phyloP scores from a whole-genome alignment of 2,329 filamentous ascomycete genomes.

The Curvularia verruculosa region DNA sequence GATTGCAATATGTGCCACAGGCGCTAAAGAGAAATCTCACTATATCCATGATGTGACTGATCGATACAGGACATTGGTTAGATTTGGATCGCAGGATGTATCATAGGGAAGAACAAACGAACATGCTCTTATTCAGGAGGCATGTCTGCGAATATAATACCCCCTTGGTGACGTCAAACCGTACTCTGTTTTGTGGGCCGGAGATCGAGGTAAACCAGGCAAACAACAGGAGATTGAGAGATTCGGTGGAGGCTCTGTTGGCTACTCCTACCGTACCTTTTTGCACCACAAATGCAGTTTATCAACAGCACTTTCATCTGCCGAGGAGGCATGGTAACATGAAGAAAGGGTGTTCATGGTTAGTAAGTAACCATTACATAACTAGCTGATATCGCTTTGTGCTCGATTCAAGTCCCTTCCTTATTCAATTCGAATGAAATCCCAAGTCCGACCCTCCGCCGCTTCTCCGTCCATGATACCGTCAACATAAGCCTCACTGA shows the following conservation, averaged over 20 bases:
- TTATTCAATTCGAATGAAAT: neutral
- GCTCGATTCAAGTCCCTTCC: neutral
- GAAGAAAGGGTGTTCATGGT: neutral
- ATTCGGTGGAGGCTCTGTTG: too few species aligned
- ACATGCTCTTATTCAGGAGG: neutral
- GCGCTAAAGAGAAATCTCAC: neutral
- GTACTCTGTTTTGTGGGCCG: too few species aligned
- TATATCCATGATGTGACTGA: neutral
- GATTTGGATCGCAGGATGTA: neutral
- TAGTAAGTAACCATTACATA: neutral
- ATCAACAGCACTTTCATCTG: neutral
- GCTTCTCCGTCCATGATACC: conserved; percentile 30
- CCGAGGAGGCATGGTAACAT: neutral
- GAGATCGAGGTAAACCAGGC: too few species aligned
- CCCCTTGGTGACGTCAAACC: too few species aligned
- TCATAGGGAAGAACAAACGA: neutral
- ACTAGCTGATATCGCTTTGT: neutral
- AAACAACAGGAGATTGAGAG: too few species aligned
- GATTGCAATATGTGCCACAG: neutral
- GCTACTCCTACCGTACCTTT: too few species aligned
- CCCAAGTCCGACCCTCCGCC: neutral
- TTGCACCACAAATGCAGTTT: too few species aligned
- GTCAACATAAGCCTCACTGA: conserved; percentile 29
- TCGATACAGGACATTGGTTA: neutral
- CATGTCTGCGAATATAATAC: neutral